phyloP scores from a whole-genome alignment of 148 eudicot genomes.

The Camellia japonica region DNA sequence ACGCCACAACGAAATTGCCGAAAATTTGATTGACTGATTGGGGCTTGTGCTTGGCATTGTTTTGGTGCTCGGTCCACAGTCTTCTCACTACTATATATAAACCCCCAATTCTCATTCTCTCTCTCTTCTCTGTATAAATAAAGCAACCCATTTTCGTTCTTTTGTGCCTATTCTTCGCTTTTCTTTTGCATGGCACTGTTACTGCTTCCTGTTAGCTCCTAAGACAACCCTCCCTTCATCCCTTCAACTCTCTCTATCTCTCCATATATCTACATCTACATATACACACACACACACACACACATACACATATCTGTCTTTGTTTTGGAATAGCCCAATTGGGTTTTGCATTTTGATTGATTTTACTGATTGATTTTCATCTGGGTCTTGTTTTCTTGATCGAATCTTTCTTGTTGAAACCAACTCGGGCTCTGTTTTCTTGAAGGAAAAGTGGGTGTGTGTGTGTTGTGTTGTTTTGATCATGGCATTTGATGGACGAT shows the following conservation, averaged over 20 bases:
- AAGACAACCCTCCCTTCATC: background rate
- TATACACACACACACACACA: background rate
- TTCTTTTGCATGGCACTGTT: slow-evolving; percentile 41
- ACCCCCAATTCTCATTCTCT: background rate
- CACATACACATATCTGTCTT: background rate
- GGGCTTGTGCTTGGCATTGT: no score
- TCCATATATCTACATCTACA: background rate
- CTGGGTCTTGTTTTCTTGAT: slow-evolving; percentile 12
- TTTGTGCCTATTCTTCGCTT: slow-evolving; percentile 25
- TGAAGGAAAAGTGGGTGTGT: background rate
- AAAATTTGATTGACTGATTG: no score
- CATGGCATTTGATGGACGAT: slow-evolving; percentile 26
- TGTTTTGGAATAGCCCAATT: background rate
- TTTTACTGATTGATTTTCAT: background rate
- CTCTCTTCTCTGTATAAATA: background rate
- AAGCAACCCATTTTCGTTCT: background rate
- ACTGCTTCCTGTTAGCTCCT: slow-evolving; percentile 20
- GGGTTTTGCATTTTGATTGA: background rate
- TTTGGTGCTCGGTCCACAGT: no score
- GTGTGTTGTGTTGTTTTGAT: background rate
- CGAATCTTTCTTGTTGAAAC: background rate
- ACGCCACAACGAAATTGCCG: no score
- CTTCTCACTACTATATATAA: no score
- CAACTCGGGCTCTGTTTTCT: background rate
- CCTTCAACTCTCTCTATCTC: background rate